A percentile compares a stretch with the other conserved stretches of the same genome.
These are phyloP conservation scores for Coniochaeta sp. DNA, from an alignment of 2,329 filamentous ascomycete genomes.

Conservation along the genomic window DNA sequence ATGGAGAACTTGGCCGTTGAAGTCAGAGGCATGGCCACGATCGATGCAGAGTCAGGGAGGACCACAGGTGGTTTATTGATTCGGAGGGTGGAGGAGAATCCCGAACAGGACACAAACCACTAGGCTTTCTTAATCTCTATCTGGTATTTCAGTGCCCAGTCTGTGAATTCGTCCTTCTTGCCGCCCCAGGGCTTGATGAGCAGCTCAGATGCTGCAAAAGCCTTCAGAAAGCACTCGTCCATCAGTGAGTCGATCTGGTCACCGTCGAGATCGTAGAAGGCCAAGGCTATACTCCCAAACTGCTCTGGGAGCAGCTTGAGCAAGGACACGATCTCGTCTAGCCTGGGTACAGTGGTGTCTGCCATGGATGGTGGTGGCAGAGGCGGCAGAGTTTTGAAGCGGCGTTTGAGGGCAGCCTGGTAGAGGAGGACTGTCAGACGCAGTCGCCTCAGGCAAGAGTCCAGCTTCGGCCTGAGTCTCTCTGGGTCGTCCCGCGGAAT, in stretches of 20 bases:
- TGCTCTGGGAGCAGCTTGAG: constrained; percentile 56
- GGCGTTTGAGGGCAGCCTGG: constrained; percentile 60
- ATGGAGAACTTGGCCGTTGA: constrained; percentile 45
- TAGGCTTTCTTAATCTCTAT: constrained; percentile 38
- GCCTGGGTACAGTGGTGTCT: constrained; percentile 25
- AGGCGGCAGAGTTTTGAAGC: constrained; percentile 49
- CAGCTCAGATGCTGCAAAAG: constrained; percentile 47
- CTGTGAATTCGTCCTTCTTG: constrained; percentile 66
- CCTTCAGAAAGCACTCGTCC: constrained; percentile 52
- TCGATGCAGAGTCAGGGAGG: too few species aligned
- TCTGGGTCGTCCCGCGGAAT: constrained; percentile 60
- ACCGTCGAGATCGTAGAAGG: constrained; percentile 64
- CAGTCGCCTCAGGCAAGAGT: constrained; percentile 55
- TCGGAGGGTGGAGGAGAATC: background rate
- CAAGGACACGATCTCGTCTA: constrained; percentile 49
- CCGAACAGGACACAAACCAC: constrained; percentile 22
- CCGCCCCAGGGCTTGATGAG: constrained; percentile 56
- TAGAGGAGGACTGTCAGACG: constrained; percentile 63
- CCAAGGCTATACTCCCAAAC: constrained; percentile 62
- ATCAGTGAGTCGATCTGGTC: constrained; percentile 51
- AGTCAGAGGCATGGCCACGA: constrained; percentile 43
- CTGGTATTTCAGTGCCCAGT: constrained; percentile 61
- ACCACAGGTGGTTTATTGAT: too few species aligned
- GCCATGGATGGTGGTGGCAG: constrained; percentile 10
- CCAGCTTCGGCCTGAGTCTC: constrained; percentile 57